Evolutionary conservation across 106 monocot genomes (phyloP).

Genomic region (Narthecium ossifragum): DNA sequence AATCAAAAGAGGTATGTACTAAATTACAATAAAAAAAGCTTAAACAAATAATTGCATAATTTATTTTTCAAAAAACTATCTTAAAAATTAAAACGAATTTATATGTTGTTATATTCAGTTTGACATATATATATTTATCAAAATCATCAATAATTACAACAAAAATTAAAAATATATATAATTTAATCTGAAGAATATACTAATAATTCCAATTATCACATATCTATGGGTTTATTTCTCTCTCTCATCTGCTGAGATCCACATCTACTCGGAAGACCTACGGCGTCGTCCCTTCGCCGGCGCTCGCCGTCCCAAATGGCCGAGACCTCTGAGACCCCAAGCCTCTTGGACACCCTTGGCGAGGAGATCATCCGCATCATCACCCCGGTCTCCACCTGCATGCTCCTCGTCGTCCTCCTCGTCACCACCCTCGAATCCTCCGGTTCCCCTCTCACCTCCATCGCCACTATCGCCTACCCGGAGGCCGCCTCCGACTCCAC

Average conservation of each 20-base stretch:
- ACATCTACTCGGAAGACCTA: background rate
- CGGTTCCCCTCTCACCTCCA: slow-evolving; percentile 7
- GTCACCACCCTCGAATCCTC: slow-evolving; percentile 36
- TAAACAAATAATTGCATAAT: too few species aligned
- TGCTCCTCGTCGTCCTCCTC: slow-evolving; percentile 92
- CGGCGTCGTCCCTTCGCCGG: background rate
- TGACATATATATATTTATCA: too few species aligned
- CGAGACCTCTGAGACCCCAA: slow-evolving; percentile 1
- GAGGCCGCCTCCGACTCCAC: slow-evolving; percentile 15
- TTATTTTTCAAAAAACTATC: too few species aligned
- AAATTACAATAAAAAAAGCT: too few species aligned
- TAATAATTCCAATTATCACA: background rate
- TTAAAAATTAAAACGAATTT: too few species aligned
- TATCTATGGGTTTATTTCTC: background rate
- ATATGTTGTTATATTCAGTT: too few species aligned
- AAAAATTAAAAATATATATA: background rate
- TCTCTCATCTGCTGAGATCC: too few species aligned
- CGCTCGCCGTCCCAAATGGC: background rate
- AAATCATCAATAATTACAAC: too few species aligned
- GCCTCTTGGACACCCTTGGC: slow-evolving; percentile 57
- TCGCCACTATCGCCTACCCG: slow-evolving; percentile 20
- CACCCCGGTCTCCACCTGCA: slow-evolving; percentile 70
- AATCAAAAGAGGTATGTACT: too few species aligned
- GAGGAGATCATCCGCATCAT: slow-evolving; percentile 73
- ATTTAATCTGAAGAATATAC: background rate